Conservation (phyloP, 306 rosid species). For the Sindora glabra region DNA sequence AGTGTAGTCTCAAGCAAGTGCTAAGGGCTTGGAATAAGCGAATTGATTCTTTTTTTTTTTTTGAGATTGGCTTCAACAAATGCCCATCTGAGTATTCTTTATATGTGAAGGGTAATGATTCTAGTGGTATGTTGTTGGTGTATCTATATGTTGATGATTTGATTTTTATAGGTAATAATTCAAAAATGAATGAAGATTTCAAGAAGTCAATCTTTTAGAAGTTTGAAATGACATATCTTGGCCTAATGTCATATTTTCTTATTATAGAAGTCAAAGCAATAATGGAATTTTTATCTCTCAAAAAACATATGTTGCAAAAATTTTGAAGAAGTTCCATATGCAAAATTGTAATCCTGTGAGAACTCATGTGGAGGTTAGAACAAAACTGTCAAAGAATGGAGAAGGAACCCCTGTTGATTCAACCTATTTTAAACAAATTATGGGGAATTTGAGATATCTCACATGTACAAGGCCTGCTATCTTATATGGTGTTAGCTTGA, state of each 20-base stretch:
- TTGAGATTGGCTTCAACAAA: not conserved
- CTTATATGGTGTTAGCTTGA: not conserved
- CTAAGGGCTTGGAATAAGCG: not conserved
- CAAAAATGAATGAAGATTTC: not conserved
- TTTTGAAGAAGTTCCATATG: not conserved
- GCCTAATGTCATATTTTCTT: not conserved
- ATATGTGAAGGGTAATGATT: not conserved
- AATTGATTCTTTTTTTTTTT: not conserved
- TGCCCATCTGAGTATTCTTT: not conserved
- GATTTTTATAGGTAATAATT: not conserved
- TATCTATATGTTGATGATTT: not conserved
- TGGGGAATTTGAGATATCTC: not conserved
- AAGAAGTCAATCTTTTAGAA: too few relatives aligned
- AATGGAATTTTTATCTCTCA: not conserved
- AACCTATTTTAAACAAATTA: not conserved
- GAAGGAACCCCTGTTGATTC: not conserved
- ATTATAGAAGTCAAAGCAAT: not conserved
- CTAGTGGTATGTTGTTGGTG: not conserved
- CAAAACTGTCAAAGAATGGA: not conserved
- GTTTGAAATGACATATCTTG: not conserved
- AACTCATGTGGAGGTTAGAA: not conserved
- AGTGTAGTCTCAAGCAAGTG: not conserved
- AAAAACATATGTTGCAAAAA: not conserved
- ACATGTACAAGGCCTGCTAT: not conserved
- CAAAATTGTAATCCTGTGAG: not conserved